Percentiles rank a stretch among this genome's conserved stretches.
phyloP scores from a whole-genome alignment of 1,284 basidiomycete species.

The Fomes fomentarius region DNA sequence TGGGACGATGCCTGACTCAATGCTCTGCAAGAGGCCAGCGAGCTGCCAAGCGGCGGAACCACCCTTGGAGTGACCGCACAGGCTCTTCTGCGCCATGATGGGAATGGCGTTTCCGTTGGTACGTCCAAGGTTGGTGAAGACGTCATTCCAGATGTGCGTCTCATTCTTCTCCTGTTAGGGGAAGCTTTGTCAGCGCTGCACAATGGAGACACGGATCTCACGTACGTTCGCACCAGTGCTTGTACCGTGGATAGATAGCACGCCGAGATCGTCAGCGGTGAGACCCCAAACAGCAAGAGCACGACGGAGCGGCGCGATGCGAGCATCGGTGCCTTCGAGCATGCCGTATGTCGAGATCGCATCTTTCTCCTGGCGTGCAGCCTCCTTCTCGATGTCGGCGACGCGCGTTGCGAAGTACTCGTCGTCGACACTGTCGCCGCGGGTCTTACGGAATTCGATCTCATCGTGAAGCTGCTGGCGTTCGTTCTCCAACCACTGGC shows the following conservation, averaged over 20 bases:
- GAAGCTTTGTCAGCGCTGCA: constrained; percentile 8
- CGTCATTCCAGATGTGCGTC: constrained; percentile 94
- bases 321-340: constrained; percentile 88
- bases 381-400: constrained; percentile 87
- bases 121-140: constrained; percentile 87
- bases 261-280: constrained; percentile 89
- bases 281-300: constrained; percentile 97
- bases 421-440: constrained; percentile 59
- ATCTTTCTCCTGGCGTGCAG: constrained; percentile 88
- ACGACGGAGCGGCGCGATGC: constrained; percentile 88
- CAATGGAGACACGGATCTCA: constrained; percentile 8
- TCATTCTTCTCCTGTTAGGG: constrained; percentile 89
- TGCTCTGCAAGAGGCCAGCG: constrained; percentile 88
- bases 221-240: constrained; percentile 91
- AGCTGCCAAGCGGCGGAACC: constrained; percentile 98
- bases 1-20: constrained; percentile 89
- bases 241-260: constrained; percentile 91
- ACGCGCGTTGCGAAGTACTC: constrained; percentile 77
- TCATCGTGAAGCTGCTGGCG: constrained; percentile 83
- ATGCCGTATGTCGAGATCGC: constrained; percentile 90
- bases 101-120: constrained; percentile 95
- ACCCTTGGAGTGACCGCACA: constrained; percentile 96
- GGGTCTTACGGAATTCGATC: constrained; percentile 60
- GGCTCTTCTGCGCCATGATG: constrained; percentile 96
- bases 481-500: constrained; percentile 92